phyloP scores from a whole-genome alignment of 2,329 filamentous ascomycete genomes.

The Neofusicoccum cordaticola region DNA sequence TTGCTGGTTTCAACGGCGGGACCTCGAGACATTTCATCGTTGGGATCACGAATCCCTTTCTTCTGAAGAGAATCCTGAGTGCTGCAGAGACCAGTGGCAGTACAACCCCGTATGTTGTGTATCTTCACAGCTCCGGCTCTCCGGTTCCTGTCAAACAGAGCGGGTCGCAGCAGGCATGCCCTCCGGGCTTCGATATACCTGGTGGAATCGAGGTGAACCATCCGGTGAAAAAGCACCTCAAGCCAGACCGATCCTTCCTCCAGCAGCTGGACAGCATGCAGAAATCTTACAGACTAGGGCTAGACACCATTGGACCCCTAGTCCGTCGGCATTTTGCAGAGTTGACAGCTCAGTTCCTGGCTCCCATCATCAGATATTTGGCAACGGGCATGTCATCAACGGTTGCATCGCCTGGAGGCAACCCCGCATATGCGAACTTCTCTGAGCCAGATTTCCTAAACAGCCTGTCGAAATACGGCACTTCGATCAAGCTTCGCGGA shows the following conservation, averaged over 20 bases:
- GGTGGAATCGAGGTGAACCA: conserved; percentile 38
- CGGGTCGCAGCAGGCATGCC: conserved; percentile 34
- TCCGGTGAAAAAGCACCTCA: conserved; percentile 37
- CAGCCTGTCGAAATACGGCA: conserved; percentile 39
- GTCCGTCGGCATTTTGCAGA: conserved; percentile 43
- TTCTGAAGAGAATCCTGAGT: conserved; percentile 38
- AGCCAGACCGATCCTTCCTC: conserved; percentile 34
- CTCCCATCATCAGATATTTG: conserved; percentile 41
- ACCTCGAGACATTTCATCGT: conserved; percentile 38
- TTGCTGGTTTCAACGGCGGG: conserved; percentile 39
- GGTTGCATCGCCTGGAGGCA: conserved; percentile 34
- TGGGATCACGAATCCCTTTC: conserved; percentile 43
- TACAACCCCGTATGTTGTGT: conserved; percentile 36
- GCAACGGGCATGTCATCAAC: conserved; percentile 32
- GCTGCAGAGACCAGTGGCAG: conserved; percentile 34
- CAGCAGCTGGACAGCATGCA: conserved; percentile 34
- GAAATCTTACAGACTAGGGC: background rate
- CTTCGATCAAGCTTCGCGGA: conserved; percentile 38
- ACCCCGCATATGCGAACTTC: conserved; percentile 39
- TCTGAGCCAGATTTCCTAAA: conserved; percentile 35
- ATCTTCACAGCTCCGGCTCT: conserved; percentile 36
- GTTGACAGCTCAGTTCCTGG: conserved; percentile 40
- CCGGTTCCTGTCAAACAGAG: conserved; percentile 36
- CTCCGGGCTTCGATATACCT: conserved; percentile 36
- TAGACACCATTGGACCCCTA: conserved; percentile 31